phyloP scores from a whole-genome alignment of 2,329 filamentous ascomycete species.

The Fusarium sp. region DNA sequence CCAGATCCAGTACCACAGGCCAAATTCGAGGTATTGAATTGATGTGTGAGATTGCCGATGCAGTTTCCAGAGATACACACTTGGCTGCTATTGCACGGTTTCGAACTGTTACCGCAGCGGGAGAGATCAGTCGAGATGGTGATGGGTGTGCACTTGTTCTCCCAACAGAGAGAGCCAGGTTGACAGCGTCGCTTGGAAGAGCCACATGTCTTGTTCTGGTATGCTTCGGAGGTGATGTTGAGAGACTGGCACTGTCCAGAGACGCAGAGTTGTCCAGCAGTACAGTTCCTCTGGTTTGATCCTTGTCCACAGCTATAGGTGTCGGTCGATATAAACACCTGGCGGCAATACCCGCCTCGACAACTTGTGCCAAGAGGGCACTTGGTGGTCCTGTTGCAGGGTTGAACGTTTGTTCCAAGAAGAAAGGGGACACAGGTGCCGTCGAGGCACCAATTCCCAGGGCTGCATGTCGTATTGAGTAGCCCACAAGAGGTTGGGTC shows the following conservation, averaged over 20 bases:
- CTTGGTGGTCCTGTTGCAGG: conserved; percentile 16
- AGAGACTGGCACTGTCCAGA: conserved; percentile 18
- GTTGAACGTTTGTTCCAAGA: conserved; percentile 30
- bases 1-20: conserved; percentile 19
- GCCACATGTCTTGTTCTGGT: conserved; percentile 8
- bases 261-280: conserved; percentile 22
- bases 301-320: conserved; percentile 16
- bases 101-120: conserved; percentile 8
- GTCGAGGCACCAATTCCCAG: conserved; percentile 37
- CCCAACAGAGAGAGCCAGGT: conserved; percentile 22
- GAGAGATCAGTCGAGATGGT: conserved; percentile 23
- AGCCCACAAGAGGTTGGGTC: conserved; percentile 24
- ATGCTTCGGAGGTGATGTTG: conserved; percentile 9
- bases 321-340: conserved; percentile 27
- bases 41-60: conserved; percentile 12
- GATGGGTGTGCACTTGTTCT: conserved; percentile 11
- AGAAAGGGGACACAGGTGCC: conserved; percentile 25
- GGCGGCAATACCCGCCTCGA: conserved; percentile 12
- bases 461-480: conserved; percentile 15
- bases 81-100: conserved; percentile 9
- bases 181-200: background rate
- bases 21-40: background rate
- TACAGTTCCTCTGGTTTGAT: conserved; percentile 13
- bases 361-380: conserved; percentile 20
- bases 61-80: conserved; percentile 28